Base-by-base conservation (phyloP, 2,329 filamentous ascomycete genomes). In the Hirsutella thompsonii region DNA sequence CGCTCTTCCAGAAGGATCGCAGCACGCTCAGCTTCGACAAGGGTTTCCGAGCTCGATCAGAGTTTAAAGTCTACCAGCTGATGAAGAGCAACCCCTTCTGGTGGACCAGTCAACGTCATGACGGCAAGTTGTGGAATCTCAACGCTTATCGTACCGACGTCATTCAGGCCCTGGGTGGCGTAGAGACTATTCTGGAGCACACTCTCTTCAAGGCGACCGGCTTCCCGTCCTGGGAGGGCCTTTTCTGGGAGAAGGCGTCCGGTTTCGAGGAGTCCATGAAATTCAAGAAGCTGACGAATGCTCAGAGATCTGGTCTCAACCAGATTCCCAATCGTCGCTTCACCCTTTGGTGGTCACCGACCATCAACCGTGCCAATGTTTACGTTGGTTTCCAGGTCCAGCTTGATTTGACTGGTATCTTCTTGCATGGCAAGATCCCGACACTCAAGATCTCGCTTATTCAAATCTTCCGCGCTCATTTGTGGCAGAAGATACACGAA, bases 401-500 rank as follows among this genome's bases (percentile, higher is more conserved):
- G 56, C 75, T 98, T 39, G 92, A 98, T 73, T 67, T 98, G 42
- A 98, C 93, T 1, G 92, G 92, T 59, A 98, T 98, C 46, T 98
- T 98, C 78, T 72, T 98, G 57, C 93, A 98, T 68, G 92, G 92
- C 53, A 98, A 98, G 66, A 98, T 98, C 43, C 93, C 92, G 0
- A 98, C 92, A 0, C 66, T 98, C 35, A 98, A 98, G 67, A 98
- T 98, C 47, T 95, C 89, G 0, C 69, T 98, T 41, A 98, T 98
- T 46, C 92, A 98, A 59, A 98, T 98, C 53, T 98, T 98, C 84
- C 82, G 92, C 59, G 92, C 93, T 40, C 92, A 98, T 76, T 80
- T 98, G 70, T 98, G 92, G 92, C 92, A 98, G 62, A 98, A 98
- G 72, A 96, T 98, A 37, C 93, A 98, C 62, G 92, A 98, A 63